These are phyloP conservation scores for Cryomyces minteri DNA, from an alignment of 495 filamentous ascomycete genomes.

Conservation along the genomic window DNA sequence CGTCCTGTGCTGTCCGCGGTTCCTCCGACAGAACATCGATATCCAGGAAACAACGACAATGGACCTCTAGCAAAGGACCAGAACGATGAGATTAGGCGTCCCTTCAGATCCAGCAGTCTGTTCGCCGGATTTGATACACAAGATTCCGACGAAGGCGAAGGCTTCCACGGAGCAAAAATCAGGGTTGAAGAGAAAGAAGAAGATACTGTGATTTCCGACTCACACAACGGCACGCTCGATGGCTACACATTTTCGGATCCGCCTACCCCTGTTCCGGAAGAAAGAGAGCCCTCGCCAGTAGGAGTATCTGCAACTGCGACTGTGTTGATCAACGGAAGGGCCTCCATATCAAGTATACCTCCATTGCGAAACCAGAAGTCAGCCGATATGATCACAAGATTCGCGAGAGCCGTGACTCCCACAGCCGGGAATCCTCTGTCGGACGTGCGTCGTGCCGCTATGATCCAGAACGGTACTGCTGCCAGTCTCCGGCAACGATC, in stretches of 20 bases:
- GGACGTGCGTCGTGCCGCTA: slow-evolving; percentile 42
- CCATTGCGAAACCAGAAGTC: neutral
- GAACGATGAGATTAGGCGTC: slow-evolving; percentile 41
- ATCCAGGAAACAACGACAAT: slow-evolving; percentile 72
- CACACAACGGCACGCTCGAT: neutral
- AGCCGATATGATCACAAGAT: neutral
- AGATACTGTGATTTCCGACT: no score
- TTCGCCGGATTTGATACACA: slow-evolving; percentile 65
- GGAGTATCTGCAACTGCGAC: no score
- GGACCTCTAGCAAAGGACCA: slow-evolving; percentile 45
- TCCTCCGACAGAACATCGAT: slow-evolving; percentile 34
- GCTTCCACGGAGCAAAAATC: slow-evolving; percentile 27
- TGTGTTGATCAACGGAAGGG: neutral
- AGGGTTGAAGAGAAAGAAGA: slow-evolving; percentile 28
- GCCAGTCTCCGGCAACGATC: slow-evolving; percentile 45
- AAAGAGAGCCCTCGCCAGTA: slow-evolving; percentile 13
- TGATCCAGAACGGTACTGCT: slow-evolving; percentile 60
- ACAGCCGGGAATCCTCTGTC: no score
- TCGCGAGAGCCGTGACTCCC: slow-evolving; percentile 5
- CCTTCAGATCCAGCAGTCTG: slow-evolving; percentile 61
- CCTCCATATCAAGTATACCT: neutral
- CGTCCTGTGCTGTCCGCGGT: no score
- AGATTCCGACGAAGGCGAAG: slow-evolving; percentile 38
- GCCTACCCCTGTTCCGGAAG: slow-evolving; percentile 23
- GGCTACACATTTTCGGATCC: slow-evolving; percentile 18